Conservation (phyloP, 352 stramenopile genomes). For the Globisporangium sylvaticum region DNA sequence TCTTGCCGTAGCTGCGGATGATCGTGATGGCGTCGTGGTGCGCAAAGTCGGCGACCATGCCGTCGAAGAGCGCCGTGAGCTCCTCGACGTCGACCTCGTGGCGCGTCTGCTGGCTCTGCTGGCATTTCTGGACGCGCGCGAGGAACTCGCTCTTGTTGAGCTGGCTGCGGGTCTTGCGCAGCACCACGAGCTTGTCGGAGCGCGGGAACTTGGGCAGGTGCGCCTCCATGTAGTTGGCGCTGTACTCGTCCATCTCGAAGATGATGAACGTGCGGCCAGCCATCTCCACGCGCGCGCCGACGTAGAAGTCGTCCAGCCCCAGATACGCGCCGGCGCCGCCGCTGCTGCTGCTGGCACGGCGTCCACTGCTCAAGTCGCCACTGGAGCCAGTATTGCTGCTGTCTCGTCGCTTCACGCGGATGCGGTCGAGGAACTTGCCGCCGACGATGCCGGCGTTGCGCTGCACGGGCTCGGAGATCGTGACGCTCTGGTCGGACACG, state of each 20-base stretch:
- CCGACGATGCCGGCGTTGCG: constrained; percentile 73
- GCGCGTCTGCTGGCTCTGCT: constrained; percentile 26
- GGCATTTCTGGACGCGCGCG: constrained; percentile 24
- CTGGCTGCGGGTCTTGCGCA: constrained; percentile 52
- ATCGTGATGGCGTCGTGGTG: constrained; percentile 69
- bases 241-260: constrained; percentile 86
- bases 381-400: constrained; percentile 1
- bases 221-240: constrained; percentile 76
- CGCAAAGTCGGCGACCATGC: constrained; percentile 38
- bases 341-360: constrained; percentile 9
- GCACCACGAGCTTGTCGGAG: constrained; percentile 57
- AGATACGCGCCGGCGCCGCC: constrained; percentile 47
- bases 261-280: constrained; percentile 66
- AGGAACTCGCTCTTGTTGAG: constrained; percentile 30
- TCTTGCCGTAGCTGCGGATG: constrained; percentile 64
- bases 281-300: constrained; percentile 62
- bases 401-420: constrained; percentile 53
- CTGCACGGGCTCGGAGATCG: constrained; percentile 71
- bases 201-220: constrained; percentile 56
- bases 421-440: constrained; percentile 74
- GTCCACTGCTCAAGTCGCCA: background rate
- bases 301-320: constrained; percentile 66
- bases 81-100: constrained; percentile 40
- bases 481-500: constrained; percentile 72
- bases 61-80: constrained; percentile 42